Conservation (phyloP, 306 rosid genomes). For the Fragaria vesca region DNA sequence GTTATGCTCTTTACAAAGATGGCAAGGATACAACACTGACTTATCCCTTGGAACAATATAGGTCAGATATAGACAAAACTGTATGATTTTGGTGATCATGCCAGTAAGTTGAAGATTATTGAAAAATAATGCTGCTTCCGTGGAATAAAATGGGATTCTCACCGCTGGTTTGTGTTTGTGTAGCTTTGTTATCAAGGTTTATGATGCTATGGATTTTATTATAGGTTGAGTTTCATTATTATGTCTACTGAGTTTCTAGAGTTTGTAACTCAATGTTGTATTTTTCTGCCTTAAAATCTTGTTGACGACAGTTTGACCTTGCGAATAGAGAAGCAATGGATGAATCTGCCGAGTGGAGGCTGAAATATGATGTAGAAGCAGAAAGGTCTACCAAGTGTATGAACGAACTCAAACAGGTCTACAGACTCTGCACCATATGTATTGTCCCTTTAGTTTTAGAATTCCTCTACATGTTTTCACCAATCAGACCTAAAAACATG, state of each 20-base stretch:
- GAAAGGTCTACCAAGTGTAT: slow-evolving; percentile 50
- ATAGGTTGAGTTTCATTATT: background rate
- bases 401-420: slow-evolving; percentile 62
- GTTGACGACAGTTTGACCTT: slow-evolving; percentile 71
- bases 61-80: too few relatives aligned
- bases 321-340: slow-evolving; percentile 84
- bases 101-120: background rate
- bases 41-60: too few relatives aligned
- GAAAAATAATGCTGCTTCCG: background rate
- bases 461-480: background rate
- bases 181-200: background rate
- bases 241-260: background rate
- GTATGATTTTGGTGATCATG: background rate
- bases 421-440: background rate
- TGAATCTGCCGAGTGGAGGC: slow-evolving; percentile 97
- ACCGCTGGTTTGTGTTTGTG: background rate
- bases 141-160: background rate
- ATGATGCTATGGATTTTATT: background rate
- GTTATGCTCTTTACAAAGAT: too few relatives aligned
- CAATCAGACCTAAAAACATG: background rate
- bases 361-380: slow-evolving; percentile 58
- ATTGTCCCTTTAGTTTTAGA: background rate
- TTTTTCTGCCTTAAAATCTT: background rate
- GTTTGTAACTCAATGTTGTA: background rate
- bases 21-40: too few relatives aligned